These are phyloP conservation scores for Cyathus striatus DNA, from an alignment of 768 basidiomycete genomes.

Conservation along the genomic window DNA sequence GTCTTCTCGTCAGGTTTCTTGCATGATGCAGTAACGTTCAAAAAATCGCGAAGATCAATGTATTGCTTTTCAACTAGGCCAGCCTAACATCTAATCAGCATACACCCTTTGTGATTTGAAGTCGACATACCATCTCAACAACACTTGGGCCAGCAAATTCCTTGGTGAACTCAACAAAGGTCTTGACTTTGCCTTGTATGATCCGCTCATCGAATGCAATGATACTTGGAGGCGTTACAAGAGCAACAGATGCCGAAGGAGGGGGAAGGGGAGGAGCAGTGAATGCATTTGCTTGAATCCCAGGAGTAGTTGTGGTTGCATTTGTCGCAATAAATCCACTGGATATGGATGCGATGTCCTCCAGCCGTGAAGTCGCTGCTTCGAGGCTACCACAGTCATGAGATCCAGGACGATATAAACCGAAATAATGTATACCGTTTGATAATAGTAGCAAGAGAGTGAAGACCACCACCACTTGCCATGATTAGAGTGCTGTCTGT, in stretches of 20 bases:
- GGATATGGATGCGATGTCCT: constrained; percentile 68
- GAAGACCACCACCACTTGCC: constrained; percentile 47
- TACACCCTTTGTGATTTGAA: neutral
- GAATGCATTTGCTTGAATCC: no score
- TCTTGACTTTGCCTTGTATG: constrained; percentile 67
- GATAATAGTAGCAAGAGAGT: constrained; percentile 77
- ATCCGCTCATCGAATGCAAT: constrained; percentile 70
- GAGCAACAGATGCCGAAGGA: constrained; percentile 23
- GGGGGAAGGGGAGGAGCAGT: constrained; percentile 28
- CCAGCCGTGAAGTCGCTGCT: constrained; percentile 90
- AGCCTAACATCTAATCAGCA: constrained; percentile 39
- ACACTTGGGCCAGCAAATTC: constrained; percentile 65
- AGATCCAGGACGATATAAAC: no score
- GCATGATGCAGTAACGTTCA: constrained; percentile 67
- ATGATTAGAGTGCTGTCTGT: no score
- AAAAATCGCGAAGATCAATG: constrained; percentile 58
- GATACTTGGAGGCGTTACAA: constrained; percentile 52
- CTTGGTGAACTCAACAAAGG: constrained; percentile 69
- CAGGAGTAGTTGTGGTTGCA: no score
- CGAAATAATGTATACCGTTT: constrained; percentile 77
- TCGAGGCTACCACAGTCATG: constrained; percentile 61
- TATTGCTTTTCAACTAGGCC: constrained; percentile 63
- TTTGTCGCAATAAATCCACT: neutral
- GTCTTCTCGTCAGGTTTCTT: constrained; percentile 69
- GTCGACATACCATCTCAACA: constrained; percentile 65